These are phyloP conservation scores for Candolleomyces aberdarensis DNA, from an alignment of 768 basidiomycete genomes.

Conservation along the genomic window DNA sequence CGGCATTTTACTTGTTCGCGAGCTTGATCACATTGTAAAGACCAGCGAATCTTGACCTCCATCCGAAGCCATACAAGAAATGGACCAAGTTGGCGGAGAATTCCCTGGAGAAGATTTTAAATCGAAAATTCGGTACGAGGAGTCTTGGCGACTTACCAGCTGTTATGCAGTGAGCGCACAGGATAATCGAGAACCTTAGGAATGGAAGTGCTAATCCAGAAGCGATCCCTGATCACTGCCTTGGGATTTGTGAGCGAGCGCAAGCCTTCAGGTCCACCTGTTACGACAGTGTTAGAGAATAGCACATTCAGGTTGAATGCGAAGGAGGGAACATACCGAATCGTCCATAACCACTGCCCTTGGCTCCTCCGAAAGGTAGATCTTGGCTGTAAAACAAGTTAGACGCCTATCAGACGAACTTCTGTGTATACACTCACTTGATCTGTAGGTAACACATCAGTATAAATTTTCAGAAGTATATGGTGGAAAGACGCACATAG, in stretches of 20 bases:
- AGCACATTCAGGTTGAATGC: constrained; percentile 1
- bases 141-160: constrained; percentile 56
- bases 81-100: constrained; percentile 48
- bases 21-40: constrained; percentile 37
- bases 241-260: constrained; percentile 86
- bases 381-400: constrained; percentile 57
- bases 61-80: constrained; percentile 51
- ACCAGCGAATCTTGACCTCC: constrained; percentile 44
- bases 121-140: neutral
- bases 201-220: constrained; percentile 80
- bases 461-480: neutral
- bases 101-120: constrained; percentile 32
- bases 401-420: constrained; percentile 1
- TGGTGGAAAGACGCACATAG: constrained; percentile 52
- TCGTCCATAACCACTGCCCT: constrained; percentile 89
- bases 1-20: constrained; percentile 24
- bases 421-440: constrained; percentile 47
- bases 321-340: constrained; percentile 56
- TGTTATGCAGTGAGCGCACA: constrained; percentile 63
- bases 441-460: constrained; percentile 39
- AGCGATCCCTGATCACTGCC: constrained; percentile 81
- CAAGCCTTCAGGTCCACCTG: constrained; percentile 92
- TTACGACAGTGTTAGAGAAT: constrained; percentile 9
- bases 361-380: constrained; percentile 92
- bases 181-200: constrained; percentile 88